phyloP scores from a whole-genome alignment of 441 rosid species.

The Populus trichocarpa region DNA sequence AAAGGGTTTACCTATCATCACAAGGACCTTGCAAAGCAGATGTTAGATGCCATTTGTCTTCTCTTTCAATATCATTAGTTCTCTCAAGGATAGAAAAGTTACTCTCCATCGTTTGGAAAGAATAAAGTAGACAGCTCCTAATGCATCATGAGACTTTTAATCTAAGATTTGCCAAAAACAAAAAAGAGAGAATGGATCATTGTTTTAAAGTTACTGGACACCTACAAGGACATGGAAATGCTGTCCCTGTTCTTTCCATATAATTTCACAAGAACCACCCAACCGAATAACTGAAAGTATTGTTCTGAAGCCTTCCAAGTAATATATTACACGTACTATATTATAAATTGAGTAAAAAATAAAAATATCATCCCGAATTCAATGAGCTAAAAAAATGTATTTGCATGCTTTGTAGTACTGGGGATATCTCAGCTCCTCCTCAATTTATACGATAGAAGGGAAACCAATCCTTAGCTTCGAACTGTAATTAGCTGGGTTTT shows the following conservation, averaged over 20 bases:
- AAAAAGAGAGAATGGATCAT: not conserved
- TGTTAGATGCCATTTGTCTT: slow-evolving; percentile 27
- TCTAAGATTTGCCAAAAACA: slow-evolving; percentile 22
- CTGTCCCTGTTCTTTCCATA: not conserved
- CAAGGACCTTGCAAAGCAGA: slow-evolving; percentile 29
- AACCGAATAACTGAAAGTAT: slow-evolving; percentile 19
- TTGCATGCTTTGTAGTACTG: no score
- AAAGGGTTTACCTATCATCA: slow-evolving; percentile 19
- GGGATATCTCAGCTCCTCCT: no score
- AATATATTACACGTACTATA: not conserved
- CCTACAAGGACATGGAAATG: not conserved
- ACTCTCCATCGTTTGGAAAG: slow-evolving; percentile 18
- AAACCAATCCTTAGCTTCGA: not conserved
- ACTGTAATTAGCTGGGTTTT: not conserved
- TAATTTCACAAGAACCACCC: slow-evolving; percentile 8
- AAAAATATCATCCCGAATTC: no score
- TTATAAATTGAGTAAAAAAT: no score
- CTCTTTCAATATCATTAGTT: slow-evolving; percentile 19
- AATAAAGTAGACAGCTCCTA: slow-evolving; percentile 27
- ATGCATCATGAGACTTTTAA: slow-evolving; percentile 21
- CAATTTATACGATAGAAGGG: not conserved
- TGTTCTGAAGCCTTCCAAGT: not conserved
- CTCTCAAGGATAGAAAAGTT: slow-evolving; percentile 21
- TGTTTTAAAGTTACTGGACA: slow-evolving; percentile 8
- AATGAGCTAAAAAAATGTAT: no score